Base-by-base conservation (phyloP, 2,329 filamentous ascomycete species). In the Juglanconis oblonga region DNA sequence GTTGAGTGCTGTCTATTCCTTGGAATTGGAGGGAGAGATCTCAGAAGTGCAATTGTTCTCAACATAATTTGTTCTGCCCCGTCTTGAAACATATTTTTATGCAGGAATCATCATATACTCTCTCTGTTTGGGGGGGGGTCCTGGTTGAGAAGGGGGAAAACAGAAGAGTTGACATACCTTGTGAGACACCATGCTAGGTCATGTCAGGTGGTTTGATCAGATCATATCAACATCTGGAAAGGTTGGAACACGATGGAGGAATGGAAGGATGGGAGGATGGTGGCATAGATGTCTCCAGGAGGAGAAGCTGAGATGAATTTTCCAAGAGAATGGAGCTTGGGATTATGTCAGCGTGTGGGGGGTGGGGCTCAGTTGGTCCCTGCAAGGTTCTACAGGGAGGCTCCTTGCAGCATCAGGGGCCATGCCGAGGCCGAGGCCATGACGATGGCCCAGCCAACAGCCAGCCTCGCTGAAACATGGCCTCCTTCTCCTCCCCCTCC, bases 11-110 rank as follows among this genome's bases (percentile, higher is more conserved):
- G 38, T 32, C 11, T 42, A n/a, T 8, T 5, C 1, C 3, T 2
- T n/a, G 14, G 14, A 29, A 24, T n/a, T 9, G 24, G 33, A 44
- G 45, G 11, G 42, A 49, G 48, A 29, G 44, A 32, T 32, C 51
- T 62, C 60, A 62, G 62, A 64, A 31, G 24, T 49, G 62, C 62
- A 64, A 61, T 52, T 70, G 65, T 6, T 48, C 45, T 48, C 45
- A 31, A 48, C 45, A 48, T 48, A 31, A 48, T 48, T 48, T 32
- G 45, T 48, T 48, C 45, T 31, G 45, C 71, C 71, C 70, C 71
- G 72, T 74, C 73, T 74, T 74, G 71, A 74, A 74, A 74, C 72
- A 75, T 74, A 61, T 64, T 67, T 65, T 61, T 52, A 50, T 61
- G 52, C 61, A 59, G 58, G 52, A 62, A 59, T 66, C 63, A 67